phyloP scores from a whole-genome alignment of 192 early-diverging fungal genomes.

The Umbelopsis sp. region DNA sequence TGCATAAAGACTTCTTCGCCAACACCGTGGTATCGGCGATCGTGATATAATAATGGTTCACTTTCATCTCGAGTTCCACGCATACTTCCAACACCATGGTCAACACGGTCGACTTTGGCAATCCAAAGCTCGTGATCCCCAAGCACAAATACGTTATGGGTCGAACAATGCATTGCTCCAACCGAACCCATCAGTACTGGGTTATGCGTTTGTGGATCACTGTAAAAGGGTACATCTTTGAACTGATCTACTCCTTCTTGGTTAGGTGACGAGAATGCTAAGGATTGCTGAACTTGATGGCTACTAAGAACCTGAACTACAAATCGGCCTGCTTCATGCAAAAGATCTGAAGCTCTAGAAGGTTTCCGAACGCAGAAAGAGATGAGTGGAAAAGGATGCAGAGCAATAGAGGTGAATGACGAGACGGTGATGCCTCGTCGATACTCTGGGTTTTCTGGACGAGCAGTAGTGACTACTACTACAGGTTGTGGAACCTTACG shows the following conservation, averaged over 20 bases:
- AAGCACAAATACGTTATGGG: conserved; percentile 45
- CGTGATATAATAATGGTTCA: conserved; percentile 52
- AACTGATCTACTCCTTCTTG: conserved; percentile 49
- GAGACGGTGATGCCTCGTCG: conserved; percentile 66
- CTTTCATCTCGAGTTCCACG: conserved; percentile 33
- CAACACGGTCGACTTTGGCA: conserved; percentile 55
- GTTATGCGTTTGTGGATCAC: conserved; percentile 46
- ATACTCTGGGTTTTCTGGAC: conserved; percentile 34
- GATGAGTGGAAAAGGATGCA: conserved; percentile 60
- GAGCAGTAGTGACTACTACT: conserved; percentile 55
- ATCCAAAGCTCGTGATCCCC: conserved; percentile 73
- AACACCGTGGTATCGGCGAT: conserved; percentile 51
- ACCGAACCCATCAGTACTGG: conserved; percentile 60
- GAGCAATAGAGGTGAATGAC: conserved; percentile 67
- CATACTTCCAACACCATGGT: conserved; percentile 52
- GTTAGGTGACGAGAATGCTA: conserved; percentile 61
- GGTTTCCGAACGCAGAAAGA: conserved; percentile 66
- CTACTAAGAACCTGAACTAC: conserved; percentile 61
- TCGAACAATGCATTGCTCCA: conserved; percentile 61
- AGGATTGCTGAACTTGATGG: conserved; percentile 58
- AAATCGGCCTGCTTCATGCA: conserved; percentile 54
- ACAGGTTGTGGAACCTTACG: conserved; percentile 66
- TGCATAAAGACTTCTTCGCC: conserved; percentile 50
- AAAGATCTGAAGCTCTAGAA: conserved; percentile 56
- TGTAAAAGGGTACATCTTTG: conserved; percentile 43